Evolutionary conservation across 805 yeast genomes (phyloP).

Genomic region (Vanderwaltozyma tropicalis): DNA sequence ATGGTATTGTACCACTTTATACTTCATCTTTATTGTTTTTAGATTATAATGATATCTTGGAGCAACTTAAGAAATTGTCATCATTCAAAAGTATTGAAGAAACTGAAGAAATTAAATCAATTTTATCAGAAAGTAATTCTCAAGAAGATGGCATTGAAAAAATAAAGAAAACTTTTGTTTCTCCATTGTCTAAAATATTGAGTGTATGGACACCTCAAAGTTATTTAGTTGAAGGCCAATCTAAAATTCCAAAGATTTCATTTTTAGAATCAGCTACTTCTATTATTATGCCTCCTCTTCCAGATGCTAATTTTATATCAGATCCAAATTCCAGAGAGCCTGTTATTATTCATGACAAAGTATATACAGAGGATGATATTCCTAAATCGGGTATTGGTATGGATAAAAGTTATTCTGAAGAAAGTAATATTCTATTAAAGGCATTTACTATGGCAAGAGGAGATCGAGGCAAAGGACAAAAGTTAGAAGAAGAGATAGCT

Average conservation of each 20-base stretch:
- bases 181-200: conserved; percentile 39
- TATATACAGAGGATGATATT: conserved; percentile 43
- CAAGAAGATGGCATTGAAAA: neutral
- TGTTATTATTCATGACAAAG: conserved; percentile 58
- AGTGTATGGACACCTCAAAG: conserved; percentile 31
- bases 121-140: neutral
- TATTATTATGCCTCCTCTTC: conserved; percentile 59
- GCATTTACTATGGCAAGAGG: conserved; percentile 18
- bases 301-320: conserved; percentile 47
- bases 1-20: conserved; percentile 73
- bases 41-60: conserved; percentile 46
- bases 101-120: neutral
- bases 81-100: neutral
- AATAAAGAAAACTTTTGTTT: conserved; percentile 23
- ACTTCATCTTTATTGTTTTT: conserved; percentile 59
- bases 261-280: conserved; percentile 61
- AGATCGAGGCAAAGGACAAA: conserved; percentile 58
- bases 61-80: conserved; percentile 21
- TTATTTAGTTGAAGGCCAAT: conserved; percentile 7
- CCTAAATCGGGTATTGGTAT: conserved; percentile 26
- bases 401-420: conserved; percentile 9
- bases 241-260: conserved; percentile 50
- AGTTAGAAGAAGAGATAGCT: conserved; percentile 77
- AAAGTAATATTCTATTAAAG: conserved; percentile 26
- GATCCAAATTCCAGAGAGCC: conserved; percentile 51